Base-by-base conservation (phyloP, 2,329 filamentous ascomycete species). In the Colletotrichum euphorbiae region DNA sequence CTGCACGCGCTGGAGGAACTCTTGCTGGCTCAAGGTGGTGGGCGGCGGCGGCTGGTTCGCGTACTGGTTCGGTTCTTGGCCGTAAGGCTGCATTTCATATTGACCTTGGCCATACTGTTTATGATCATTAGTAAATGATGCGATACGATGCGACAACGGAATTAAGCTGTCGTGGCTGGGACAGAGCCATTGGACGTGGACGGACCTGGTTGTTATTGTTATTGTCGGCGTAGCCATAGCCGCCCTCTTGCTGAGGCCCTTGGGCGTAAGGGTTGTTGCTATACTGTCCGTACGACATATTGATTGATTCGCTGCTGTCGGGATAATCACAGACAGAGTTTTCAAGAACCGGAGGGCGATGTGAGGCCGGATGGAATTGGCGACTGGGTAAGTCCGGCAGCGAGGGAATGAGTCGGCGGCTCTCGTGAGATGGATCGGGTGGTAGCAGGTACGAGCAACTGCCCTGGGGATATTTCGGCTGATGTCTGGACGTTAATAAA, bases 1-100 rank as follows among this genome's bases (percentile, higher is more conserved):
- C 73, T 89, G 84, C 71, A 93, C 88, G 78, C 90, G 90, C 73
- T 82, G 78, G 71, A 93, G 85, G 80, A 92, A 93, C 71, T 92
- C 90, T 71, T 86, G 82, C 76, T 90, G 89, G 61, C 85, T 85
- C 74, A 93, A 81, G 54, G 69, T 52, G 67, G 69, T 67, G 12
- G 66, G 66, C 52, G 73, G 72, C 69, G 75, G 43, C 17, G 62
- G 67, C 46, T 69, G 64, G 50, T 72, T 66, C 48, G 66, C 62
- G 57, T 66, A 68, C 65, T 70, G 71, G 67, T 70, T 60, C 7
- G 75, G 73, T 69, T 74, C 77, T 69, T 74, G 75, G 21, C 79
- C 79, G 73, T 87, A 87, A 69, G 83, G 80, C 71, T 87, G 84
- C 80, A 90, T 76, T 78, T 87, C 87, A 73, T 86, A 86, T 74